A percentile compares a stretch with the other conserved stretches of the same genome.
phyloP scores from a whole-genome alignment of 805 yeast species.

The Suhomyces sp. region DNA sequence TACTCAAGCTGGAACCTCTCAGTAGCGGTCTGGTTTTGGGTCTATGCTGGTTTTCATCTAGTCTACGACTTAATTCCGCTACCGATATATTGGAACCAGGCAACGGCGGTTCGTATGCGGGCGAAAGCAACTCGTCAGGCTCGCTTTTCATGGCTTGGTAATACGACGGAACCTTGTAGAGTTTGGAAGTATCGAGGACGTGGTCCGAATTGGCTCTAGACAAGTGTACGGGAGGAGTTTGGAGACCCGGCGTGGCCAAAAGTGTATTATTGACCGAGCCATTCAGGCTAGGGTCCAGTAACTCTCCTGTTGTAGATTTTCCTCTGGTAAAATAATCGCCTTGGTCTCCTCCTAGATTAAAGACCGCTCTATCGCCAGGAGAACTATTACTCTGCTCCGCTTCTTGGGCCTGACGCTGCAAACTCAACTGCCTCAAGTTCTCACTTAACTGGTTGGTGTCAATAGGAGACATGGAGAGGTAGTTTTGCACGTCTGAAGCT shows the following conservation, averaged over 20 bases:
- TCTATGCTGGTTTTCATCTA: conserved; percentile 19
- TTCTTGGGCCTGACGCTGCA: conserved; percentile 46
- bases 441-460: conserved; percentile 46
- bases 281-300: not conserved
- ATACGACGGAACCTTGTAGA: conserved; percentile 83
- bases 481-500: conserved; percentile 15
- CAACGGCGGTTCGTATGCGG: conserved; percentile 60
- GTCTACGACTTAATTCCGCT: conserved; percentile 23
- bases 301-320: conserved; percentile 5
- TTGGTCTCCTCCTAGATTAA: conserved; percentile 32
- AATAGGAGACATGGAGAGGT: conserved; percentile 36
- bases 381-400: conserved; percentile 11
- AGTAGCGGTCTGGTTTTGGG: conserved; percentile 16
- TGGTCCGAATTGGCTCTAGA: conserved; percentile 56
- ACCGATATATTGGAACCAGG: conserved; percentile 39
- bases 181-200: not conserved
- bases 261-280: conserved; percentile 1
- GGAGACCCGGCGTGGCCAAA: conserved; percentile 35
- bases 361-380: conserved; percentile 28
- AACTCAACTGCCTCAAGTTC: conserved; percentile 49
- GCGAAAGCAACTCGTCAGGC: conserved; percentile 56
- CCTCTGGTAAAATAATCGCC: conserved; percentile 35
- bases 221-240: conserved; percentile 55
- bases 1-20: conserved; percentile 24
- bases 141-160: conserved; percentile 67